Evolutionary conservation across 345 rosid genomes (phyloP).

Genomic region (Ailanthus altissimus): DNA sequence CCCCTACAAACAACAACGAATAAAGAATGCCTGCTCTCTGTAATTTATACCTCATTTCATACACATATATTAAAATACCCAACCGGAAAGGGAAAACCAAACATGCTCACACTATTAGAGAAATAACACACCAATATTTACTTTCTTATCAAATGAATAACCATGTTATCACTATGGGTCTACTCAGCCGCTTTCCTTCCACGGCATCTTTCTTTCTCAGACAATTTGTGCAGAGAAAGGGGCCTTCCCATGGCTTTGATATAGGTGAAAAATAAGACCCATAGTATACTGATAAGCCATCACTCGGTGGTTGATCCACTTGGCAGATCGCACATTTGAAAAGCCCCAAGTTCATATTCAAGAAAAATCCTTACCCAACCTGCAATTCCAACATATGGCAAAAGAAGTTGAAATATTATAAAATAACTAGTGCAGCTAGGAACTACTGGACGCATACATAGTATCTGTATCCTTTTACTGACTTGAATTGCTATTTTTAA

Average conservation of each 20-base stretch:
- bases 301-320: conserved; percentile 70
- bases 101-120: conserved; percentile 53
- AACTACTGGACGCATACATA: too few relatives aligned
- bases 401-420: not conserved
- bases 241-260: conserved; percentile 91
- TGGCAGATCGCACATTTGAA: conserved; percentile 96
- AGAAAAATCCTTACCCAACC: conserved; percentile 80
- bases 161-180: conserved; percentile 50
- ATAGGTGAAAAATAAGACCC: conserved; percentile 70
- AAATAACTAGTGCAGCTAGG: too few relatives aligned
- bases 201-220: conserved; percentile 95
- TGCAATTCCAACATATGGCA: conserved; percentile 40
- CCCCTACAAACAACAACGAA: conserved; percentile 33
- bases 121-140: conserved; percentile 49
- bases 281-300: conserved; percentile 55
- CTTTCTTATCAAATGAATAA: conserved; percentile 37
- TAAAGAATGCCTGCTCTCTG: conserved; percentile 40
- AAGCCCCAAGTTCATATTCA: conserved; percentile 52
- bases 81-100: conserved; percentile 36
- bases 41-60: conserved; percentile 44
- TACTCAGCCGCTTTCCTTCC: conserved; percentile 92
- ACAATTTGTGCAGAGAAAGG: conserved; percentile 81
- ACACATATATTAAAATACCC: conserved; percentile 38
- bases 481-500: too few relatives aligned
- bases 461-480: too few relatives aligned